phyloP scores from a whole-genome alignment of 2,329 filamentous ascomycete species.

The Scedosporium apiospermum region DNA sequence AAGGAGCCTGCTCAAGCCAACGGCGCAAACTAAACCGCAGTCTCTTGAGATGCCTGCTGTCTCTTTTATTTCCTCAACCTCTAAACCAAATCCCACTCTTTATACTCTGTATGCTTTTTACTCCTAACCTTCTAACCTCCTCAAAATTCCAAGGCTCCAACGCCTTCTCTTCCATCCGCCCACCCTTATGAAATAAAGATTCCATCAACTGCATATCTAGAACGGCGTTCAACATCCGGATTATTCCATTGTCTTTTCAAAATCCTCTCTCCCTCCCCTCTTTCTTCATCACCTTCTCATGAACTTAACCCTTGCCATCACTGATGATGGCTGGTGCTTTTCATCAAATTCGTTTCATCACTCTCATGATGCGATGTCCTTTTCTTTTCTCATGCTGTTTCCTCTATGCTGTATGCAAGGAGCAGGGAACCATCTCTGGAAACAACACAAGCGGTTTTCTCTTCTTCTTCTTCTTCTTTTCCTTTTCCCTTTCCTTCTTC shows the following conservation, averaged over 20 bases:
- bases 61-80: not conserved
- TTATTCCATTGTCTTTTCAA: slow-evolving; percentile 1
- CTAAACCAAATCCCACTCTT: too few species aligned
- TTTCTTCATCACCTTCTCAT: not conserved
- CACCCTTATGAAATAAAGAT: not conserved
- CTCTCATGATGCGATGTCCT: not conserved
- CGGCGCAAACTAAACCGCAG: not conserved
- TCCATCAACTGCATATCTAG: slow-evolving; percentile 8
- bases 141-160: slow-evolving; percentile 3
- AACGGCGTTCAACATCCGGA: slow-evolving; percentile 8
- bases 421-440: not conserved
- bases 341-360: slow-evolving; percentile 3
- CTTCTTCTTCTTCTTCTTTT: not conserved
- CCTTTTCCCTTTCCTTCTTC: not conserved
- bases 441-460: not conserved
- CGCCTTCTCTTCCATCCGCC: not conserved
- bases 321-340: too few species aligned
- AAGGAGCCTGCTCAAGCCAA: not conserved
- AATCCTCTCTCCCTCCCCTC: slow-evolving; percentile 4
- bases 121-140: not conserved
- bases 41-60: not conserved
- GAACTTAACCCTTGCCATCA: not conserved
- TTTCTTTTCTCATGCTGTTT: not conserved
- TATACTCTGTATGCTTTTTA: not conserved
- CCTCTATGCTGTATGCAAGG: not conserved